Percentiles rank a stretch among this genome's conserved stretches.
Conservation (phyloP, 176 grass and related monocot genomes). For the Eragrostis nindensis region DNA sequence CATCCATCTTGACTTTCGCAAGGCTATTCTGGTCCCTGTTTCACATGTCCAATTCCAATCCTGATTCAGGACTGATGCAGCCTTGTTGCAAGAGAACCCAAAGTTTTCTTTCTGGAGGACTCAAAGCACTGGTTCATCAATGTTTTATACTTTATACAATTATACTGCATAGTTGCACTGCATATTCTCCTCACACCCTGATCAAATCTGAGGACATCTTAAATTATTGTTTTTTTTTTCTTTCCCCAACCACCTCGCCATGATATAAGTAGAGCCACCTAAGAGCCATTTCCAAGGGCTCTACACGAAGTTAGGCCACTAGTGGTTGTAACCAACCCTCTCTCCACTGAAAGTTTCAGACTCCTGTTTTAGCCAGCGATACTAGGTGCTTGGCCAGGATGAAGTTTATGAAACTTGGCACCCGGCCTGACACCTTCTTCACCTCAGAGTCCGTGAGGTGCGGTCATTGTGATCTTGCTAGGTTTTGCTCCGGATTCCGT, state of each 20-base stretch:
- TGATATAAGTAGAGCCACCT: constrained; percentile 60
- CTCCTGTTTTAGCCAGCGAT: constrained; percentile 44
- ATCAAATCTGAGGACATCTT: constrained; percentile 21
- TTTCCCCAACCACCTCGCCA: constrained; percentile 48
- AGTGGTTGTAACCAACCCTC: constrained; percentile 30
- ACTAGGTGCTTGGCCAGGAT: constrained; percentile 46
- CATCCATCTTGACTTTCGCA: constrained; percentile 43
- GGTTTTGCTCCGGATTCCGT: neutral
- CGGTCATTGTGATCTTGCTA: constrained; percentile 24
- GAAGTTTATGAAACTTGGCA: constrained; percentile 99
- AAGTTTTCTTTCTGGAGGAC: neutral
- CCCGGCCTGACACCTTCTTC: constrained; percentile 81
- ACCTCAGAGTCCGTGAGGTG: constrained; percentile 73
- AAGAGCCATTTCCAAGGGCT: constrained; percentile 42
- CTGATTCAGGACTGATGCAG: neutral
- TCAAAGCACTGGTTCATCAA: constrained; percentile 21
- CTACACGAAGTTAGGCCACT: constrained; percentile 41
- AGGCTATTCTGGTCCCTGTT: no score
- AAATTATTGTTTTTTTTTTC: constrained; percentile 26
- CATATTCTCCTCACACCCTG: constrained; percentile 13
- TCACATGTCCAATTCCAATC: constrained; percentile 42
- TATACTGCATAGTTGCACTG: constrained; percentile 10
- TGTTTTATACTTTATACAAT: neutral
- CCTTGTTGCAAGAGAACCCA: constrained; percentile 10
- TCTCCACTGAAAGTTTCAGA: constrained; percentile 37